Conservation (phyloP, 2,329 filamentous ascomycete species). For the Epichloe festucae region DNA sequence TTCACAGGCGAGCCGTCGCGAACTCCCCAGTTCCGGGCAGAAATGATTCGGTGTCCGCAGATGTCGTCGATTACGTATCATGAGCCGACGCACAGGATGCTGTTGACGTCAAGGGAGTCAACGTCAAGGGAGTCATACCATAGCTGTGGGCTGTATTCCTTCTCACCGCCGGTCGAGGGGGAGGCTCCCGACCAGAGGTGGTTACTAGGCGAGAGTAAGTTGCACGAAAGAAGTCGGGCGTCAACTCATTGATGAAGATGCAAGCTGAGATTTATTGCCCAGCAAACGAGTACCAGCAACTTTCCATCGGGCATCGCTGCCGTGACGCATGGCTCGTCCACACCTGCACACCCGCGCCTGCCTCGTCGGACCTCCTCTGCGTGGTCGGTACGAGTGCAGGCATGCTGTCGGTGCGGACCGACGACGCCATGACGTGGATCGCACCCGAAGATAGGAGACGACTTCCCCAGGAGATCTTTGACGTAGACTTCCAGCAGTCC, state of each 20-base stretch:
- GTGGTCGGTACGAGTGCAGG: conserved; percentile 35
- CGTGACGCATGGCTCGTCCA: conserved; percentile 23
- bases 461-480: conserved; percentile 28
- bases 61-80: conserved; percentile 37
- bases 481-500: conserved; percentile 32
- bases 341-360: conserved; percentile 28
- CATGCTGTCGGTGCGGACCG: conserved; percentile 24
- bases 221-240: too few relatives aligned
- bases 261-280: not conserved
- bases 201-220: conserved; percentile 25
- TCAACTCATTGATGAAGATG: too few relatives aligned
- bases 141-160: conserved; percentile 23
- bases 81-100: conserved; percentile 24
- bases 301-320: conserved; percentile 16
- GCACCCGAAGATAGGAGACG: conserved; percentile 11
- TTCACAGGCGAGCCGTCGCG: conserved; percentile 1
- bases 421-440: conserved; percentile 22
- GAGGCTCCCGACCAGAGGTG: conserved; percentile 18
- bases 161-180: conserved; percentile 20
- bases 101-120: conserved; percentile 28
- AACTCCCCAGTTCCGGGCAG: conserved; percentile 13
- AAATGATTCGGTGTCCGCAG: conserved; percentile 25
- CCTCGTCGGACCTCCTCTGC: conserved; percentile 27
- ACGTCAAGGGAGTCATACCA: conserved; percentile 20
- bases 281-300: conserved; percentile 21